phyloP scores from a whole-genome alignment of 2,329 filamentous ascomycete genomes.

The Venturiaceae sp. region DNA sequence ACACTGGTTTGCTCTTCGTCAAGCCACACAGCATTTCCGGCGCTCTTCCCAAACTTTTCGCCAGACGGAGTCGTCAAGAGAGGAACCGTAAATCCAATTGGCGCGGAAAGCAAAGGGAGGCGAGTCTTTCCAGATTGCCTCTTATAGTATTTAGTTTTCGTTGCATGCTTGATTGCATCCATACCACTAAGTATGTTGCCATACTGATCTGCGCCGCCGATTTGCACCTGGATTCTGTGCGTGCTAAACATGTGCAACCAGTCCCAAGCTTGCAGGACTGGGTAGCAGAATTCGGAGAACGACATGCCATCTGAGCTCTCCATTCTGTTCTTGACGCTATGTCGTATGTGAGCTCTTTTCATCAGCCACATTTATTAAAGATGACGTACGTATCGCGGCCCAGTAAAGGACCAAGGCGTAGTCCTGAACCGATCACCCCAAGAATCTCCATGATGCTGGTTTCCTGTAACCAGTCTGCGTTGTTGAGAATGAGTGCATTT shows the following conservation, averaged over 20 bases:
- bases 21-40: slow-evolving; percentile 90
- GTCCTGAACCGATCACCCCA: slow-evolving; percentile 59
- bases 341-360: slow-evolving; percentile 12
- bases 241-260: slow-evolving; percentile 77
- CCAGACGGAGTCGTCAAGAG: slow-evolving; percentile 78
- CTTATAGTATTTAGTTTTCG: no score
- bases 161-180: slow-evolving; percentile 59
- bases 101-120: slow-evolving; percentile 22
- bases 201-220: slow-evolving; percentile 92
- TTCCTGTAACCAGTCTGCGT: slow-evolving; percentile 72
- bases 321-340: slow-evolving; percentile 70
- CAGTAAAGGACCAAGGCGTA: slow-evolving; percentile 79
- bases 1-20: slow-evolving; percentile 69
- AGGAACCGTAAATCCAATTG: slow-evolving; percentile 83
- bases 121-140: no score
- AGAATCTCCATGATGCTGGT: slow-evolving; percentile 66
- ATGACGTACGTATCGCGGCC: slow-evolving; percentile 70
- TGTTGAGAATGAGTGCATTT: slow-evolving; percentile 66
- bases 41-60: slow-evolving; percentile 88
- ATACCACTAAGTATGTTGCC: slow-evolving; percentile 91
- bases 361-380: not conserved
- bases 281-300: slow-evolving; percentile 86
- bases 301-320: slow-evolving; percentile 82
- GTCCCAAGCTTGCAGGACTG: slow-evolving; percentile 90
- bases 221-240: slow-evolving; percentile 67